Conservation (phyloP, 2,329 filamentous ascomycete genomes). For the Fusarium neocosmosporiellum region DNA sequence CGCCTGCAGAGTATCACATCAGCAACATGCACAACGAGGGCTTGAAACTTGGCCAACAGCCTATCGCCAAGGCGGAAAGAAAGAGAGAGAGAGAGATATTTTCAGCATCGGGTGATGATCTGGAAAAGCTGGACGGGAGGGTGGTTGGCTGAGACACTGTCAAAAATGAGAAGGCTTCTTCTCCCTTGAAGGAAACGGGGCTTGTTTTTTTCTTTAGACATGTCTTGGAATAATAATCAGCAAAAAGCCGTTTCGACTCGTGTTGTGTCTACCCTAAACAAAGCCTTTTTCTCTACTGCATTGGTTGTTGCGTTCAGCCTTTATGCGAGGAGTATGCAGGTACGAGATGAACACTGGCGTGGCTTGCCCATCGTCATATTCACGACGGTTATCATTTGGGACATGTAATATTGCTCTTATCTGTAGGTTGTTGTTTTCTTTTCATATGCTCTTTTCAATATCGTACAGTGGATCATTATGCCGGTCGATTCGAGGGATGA, state of each 20-base stretch:
- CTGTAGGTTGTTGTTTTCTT: not conserved
- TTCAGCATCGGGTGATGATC: not conserved
- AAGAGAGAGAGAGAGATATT: not conserved
- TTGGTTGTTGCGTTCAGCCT: not conserved
- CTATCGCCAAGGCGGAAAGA: not conserved
- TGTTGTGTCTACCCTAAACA: slow-evolving; percentile 1
- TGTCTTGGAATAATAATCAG: not conserved
- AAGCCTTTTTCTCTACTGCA: not conserved
- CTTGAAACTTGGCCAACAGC: not conserved
- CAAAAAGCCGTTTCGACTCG: not conserved
- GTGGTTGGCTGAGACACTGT: not conserved
- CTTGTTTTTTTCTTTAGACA: not conserved
- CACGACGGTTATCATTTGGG: not conserved
- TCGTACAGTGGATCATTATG: not conserved
- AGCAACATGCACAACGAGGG: not conserved
- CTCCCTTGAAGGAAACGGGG: not conserved
- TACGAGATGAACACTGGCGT: not conserved
- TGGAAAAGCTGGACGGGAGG: not conserved
- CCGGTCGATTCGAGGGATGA: not conserved
- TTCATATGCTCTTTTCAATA: not conserved
- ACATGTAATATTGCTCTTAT: not conserved
- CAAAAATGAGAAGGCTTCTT: not conserved
- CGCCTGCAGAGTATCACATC: not conserved
- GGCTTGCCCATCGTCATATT: not conserved
- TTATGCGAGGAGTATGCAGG: not conserved